These are phyloP conservation scores for Coniochaeta sp. DNA, from an alignment of 2,329 filamentous ascomycete species.

Conservation along the genomic window DNA sequence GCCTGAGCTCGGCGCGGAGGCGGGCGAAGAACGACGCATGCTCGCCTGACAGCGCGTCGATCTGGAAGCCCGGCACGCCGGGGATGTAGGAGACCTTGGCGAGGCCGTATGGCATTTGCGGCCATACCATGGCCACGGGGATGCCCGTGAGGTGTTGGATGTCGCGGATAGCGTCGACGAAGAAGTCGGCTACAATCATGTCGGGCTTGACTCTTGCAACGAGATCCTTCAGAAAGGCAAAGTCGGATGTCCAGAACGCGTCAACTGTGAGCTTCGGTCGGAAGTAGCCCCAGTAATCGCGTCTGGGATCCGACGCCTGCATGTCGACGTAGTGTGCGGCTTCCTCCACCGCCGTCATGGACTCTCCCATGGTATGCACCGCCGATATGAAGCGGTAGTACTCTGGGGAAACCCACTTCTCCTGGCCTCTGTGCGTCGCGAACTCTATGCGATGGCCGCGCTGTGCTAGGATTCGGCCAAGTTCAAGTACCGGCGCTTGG, in stretches of 20 bases:
- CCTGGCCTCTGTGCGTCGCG: background rate
- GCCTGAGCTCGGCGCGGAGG: constrained; percentile 27
- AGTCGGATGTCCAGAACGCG: constrained; percentile 9
- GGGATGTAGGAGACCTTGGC: constrained; percentile 30
- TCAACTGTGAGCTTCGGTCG: constrained; percentile 6
- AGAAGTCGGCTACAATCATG: constrained; percentile 36
- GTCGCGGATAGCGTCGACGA: constrained; percentile 33
- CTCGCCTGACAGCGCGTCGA: constrained; percentile 30
- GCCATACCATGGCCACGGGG: constrained; percentile 31
- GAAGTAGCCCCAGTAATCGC: constrained; percentile 1
- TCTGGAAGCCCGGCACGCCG: constrained; percentile 32
- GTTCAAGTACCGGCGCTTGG: background rate
- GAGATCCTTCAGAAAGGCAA: constrained; percentile 5
- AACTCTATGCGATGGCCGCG: background rate
- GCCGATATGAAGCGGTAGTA: background rate
- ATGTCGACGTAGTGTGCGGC: background rate
- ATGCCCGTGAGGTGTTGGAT: constrained; percentile 28
- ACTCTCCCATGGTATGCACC: constrained; percentile 1
- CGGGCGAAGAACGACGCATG: constrained; percentile 28
- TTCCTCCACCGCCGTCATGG: background rate
- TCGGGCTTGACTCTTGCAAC: constrained; percentile 19
- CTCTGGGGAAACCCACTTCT: background rate
- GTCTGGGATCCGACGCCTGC: background rate
- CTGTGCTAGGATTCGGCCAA: background rate
- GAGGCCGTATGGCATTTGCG: constrained; percentile 33